phyloP scores from a whole-genome alignment of 148 eudicot species.

The Diospyros lotus region DNA sequence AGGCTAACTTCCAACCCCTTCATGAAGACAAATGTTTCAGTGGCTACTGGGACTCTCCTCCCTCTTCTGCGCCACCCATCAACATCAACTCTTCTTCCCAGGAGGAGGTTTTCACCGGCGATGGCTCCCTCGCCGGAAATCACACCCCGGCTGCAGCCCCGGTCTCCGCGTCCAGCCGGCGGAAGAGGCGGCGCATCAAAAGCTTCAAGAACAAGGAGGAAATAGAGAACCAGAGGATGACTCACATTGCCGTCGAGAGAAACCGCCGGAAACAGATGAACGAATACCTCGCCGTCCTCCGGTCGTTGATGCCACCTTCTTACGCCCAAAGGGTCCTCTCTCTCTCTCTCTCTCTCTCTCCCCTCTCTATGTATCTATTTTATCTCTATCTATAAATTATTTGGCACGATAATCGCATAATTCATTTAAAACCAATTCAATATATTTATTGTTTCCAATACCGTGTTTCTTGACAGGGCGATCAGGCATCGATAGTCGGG shows the following conservation, averaged over 20 bases:
- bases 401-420: too few species aligned
- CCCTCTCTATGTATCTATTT: background rate
- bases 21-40: background rate
- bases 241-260: constrained; percentile 56
- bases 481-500: constrained; percentile 65
- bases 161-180: background rate
- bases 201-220: constrained; percentile 42
- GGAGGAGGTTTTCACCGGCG: constrained; percentile 3
- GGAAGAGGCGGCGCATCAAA: constrained; percentile 28
- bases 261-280: constrained; percentile 60
- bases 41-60: constrained; percentile 15
- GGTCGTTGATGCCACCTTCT: constrained; percentile 56
- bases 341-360: background rate
- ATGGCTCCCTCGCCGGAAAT: background rate
- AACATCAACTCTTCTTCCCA: constrained; percentile 11
- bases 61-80: background rate
- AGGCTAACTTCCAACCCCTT: background rate
- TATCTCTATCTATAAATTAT: background rate
- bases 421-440: too few species aligned
- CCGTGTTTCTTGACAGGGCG: constrained; percentile 33
- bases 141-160: background rate
- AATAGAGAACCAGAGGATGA: constrained; percentile 57
- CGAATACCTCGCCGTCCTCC: constrained; percentile 45
- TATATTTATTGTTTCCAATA: too few species aligned
- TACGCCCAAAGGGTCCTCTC: constrained; percentile 43